These are phyloP conservation scores for Gracilariopsis chorda DNA, from an alignment of 23 red algal genomes.

Conservation along the genomic window DNA sequence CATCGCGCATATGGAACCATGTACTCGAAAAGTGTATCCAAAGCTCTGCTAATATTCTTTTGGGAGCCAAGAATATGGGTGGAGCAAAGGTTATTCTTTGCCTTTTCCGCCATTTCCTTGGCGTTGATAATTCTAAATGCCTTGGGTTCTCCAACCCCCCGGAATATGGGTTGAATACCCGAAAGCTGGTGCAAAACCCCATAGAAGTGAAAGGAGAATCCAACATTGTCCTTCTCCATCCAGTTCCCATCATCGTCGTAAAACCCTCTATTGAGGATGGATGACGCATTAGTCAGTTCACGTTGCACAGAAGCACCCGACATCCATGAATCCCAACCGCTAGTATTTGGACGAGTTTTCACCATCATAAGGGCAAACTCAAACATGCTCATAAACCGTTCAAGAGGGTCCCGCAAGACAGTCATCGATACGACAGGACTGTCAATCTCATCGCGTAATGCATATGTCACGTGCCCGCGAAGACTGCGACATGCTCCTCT, in stretches of 20 bases:
- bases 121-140: slow-evolving; percentile 20
- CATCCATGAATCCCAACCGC: slow-evolving; percentile 35
- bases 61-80: slow-evolving; percentile 21
- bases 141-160: slow-evolving; percentile 1
- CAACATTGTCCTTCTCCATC: not conserved
- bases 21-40: slow-evolving; percentile 12
- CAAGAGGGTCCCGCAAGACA: slow-evolving; percentile 28
- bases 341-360: not conserved
- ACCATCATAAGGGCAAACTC: slow-evolving; percentile 32
- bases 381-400: slow-evolving; percentile 22
- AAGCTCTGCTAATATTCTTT: not conserved
- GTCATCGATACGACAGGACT: slow-evolving; percentile 19
- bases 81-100: slow-evolving; percentile 27
- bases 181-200: slow-evolving; percentile 34
- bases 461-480: slow-evolving; percentile 22
- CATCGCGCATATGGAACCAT: slow-evolving; percentile 6
- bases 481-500: slow-evolving; percentile 10
- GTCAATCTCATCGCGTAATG: not conserved
- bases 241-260: not conserved
- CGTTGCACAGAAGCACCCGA: not conserved
- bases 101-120: slow-evolving; percentile 29
- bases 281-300: slow-evolving; percentile 31
- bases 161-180: slow-evolving; percentile 6
- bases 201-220: slow-evolving; percentile 41
- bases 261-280: slow-evolving; percentile 16